Conservation (phyloP, 2,329 filamentous ascomycete species). For the Xylariaceae sp. region DNA sequence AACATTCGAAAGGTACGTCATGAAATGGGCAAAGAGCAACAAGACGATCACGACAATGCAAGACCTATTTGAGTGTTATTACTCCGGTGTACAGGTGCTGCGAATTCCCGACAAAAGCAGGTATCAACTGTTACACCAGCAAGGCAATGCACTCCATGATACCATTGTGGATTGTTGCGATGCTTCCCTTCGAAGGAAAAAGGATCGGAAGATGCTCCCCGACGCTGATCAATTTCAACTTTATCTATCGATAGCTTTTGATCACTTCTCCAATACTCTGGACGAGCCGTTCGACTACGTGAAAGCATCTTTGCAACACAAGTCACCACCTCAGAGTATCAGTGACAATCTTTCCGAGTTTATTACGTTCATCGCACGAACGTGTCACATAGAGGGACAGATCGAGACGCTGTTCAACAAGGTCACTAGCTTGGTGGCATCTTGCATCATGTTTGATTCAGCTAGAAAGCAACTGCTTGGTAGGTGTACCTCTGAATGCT, state of each 20-base stretch:
- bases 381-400: not conserved
- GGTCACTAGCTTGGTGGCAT: not conserved
- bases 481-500: too few relatives aligned
- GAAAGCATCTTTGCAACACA: not conserved
- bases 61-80: conserved; percentile 1
- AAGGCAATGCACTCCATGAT: not conserved
- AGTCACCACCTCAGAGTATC: not conserved
- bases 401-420: not conserved
- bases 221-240: not conserved
- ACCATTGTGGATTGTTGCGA: too few relatives aligned
- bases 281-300: conserved; percentile 4
- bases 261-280: conserved; percentile 2
- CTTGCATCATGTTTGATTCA: not conserved
- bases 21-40: not conserved
- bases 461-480: not conserved
- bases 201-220: not conserved
- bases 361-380: not conserved
- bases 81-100: not conserved
- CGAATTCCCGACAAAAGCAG: conserved; percentile 3
- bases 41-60: not conserved
- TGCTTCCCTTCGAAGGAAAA: not conserved
- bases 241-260: conserved; percentile 1
- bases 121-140: not conserved
- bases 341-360: not conserved
- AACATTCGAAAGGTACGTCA: not conserved